Percentiles rank a stretch among this genome's conserved stretches.
Conservation (phyloP, 1,139 yeast genomes). For the Protomyces gravidus region DNA sequence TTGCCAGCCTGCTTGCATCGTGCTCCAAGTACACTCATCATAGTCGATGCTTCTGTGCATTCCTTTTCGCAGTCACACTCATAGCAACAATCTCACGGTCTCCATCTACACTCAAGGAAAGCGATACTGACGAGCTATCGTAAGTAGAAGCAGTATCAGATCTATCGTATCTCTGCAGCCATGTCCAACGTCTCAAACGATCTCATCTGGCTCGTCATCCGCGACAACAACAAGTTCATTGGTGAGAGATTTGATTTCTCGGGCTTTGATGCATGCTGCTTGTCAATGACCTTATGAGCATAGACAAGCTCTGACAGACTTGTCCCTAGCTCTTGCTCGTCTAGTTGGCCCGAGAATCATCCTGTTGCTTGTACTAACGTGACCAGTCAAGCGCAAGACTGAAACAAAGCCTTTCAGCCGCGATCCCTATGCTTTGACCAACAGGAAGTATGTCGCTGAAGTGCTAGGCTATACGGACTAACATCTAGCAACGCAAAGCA, state of each 20-base stretch:
- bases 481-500: conserved; percentile 40
- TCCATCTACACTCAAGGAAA: too few species aligned
- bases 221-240: conserved; percentile 26
- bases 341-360: background rate
- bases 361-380: background rate
- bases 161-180: too few species aligned
- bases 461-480: background rate
- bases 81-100: too few species aligned
- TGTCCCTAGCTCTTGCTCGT: background rate
- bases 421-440: conserved; percentile 50
- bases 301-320: too few species aligned
- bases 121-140: too few species aligned
- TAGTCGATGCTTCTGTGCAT: too few species aligned
- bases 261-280: too few species aligned
- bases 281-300: too few species aligned
- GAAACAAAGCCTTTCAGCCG: conserved; percentile 46
- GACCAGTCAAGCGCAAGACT: conserved; percentile 18
- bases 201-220: conserved; percentile 26
- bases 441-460: conserved; percentile 40
- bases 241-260: conserved; percentile 3
- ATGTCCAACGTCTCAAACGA: conserved; percentile 24
- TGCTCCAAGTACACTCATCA: too few species aligned
- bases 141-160: too few species aligned
- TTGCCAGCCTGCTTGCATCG: too few species aligned
- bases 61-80: too few species aligned